These are phyloP conservation scores for Teratosphaeria destructans DNA, from an alignment of 2,329 filamentous ascomycete genomes.

Conservation along the genomic window DNA sequence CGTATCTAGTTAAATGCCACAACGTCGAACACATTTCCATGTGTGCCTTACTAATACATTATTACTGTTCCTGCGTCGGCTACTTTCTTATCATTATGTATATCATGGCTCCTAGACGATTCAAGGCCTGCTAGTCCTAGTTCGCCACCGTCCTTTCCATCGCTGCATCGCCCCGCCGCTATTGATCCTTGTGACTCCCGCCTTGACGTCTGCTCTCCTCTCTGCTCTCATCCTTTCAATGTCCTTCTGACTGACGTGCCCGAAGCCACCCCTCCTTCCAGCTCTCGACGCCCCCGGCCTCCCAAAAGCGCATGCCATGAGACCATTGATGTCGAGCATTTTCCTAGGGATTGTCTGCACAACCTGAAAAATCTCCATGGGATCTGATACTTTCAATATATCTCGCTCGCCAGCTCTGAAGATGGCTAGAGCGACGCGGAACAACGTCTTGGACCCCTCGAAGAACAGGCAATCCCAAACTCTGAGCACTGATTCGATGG, in stretches of 20 bases:
- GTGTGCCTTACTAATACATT: not conserved
- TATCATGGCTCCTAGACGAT: not conserved
- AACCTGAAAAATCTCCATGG: conserved; percentile 92
- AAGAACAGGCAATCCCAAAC: conserved; percentile 97
- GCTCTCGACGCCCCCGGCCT: not conserved
- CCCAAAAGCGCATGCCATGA: conserved; percentile 71
- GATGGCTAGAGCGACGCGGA: conserved; percentile 79
- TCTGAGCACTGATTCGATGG: conserved; percentile 80
- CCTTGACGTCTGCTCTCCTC: conserved; percentile 31
- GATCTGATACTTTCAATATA: conserved; percentile 68
- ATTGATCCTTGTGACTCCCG: conserved; percentile 8
- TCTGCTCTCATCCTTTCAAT: conserved; percentile 69
- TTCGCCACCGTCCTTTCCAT: not conserved
- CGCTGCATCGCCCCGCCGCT: not conserved
- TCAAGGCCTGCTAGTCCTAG: not conserved
- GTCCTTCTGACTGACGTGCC: conserved; percentile 67
- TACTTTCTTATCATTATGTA: not conserved
- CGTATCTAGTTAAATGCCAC: not conserved
- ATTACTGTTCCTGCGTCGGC: not conserved
- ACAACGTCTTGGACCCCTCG: conserved; percentile 86
- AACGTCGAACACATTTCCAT: not conserved
- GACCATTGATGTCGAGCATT: conserved; percentile 67
- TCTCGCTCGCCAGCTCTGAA: conserved; percentile 80
- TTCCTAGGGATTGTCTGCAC: conserved; percentile 77
- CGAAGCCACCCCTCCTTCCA: conserved; percentile 56